Percentiles rank a stretch among this genome's conserved stretches.
Evolutionary conservation across 345 rosid species (phyloP).

Genomic region (Isatis tinctoria): DNA sequence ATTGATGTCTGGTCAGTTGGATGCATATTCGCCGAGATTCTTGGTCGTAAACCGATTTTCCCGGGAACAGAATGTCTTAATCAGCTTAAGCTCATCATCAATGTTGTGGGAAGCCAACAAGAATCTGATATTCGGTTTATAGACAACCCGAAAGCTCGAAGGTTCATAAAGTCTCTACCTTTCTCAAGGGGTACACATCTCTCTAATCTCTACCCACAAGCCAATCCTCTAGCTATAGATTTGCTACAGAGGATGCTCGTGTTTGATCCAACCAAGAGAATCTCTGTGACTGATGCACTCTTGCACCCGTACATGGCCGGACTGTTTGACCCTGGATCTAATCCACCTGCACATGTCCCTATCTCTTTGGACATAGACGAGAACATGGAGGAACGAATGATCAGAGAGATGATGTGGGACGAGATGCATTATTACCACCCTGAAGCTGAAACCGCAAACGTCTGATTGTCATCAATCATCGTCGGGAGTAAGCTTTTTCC

Average conservation of each 20-base stretch:
- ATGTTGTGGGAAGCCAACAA: slow-evolving; percentile 64
- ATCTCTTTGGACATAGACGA: slow-evolving; percentile 62
- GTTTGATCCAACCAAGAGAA: slow-evolving; percentile 73
- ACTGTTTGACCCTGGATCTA: slow-evolving; percentile 52
- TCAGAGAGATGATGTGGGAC: slow-evolving; percentile 79
- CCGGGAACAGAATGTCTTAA: slow-evolving; percentile 80
- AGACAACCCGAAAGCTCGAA: slow-evolving; percentile 63
- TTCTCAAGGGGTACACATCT: slow-evolving; percentile 51
- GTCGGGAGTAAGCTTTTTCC: slow-evolving; percentile 4
- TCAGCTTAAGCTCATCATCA: slow-evolving; percentile 74
- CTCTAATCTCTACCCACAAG: slow-evolving; percentile 53
- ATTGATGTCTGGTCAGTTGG: slow-evolving; percentile 94
- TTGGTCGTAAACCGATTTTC: slow-evolving; percentile 78
- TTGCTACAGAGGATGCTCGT: slow-evolving; percentile 70
- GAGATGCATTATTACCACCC: slow-evolving; percentile 83
- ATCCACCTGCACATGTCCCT: slow-evolving; percentile 71
- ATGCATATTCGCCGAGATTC: slow-evolving; percentile 86
- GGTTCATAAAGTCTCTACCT: slow-evolving; percentile 65
- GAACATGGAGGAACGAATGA: slow-evolving; percentile 46
- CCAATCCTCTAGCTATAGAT: slow-evolving; percentile 77
- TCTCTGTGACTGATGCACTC: slow-evolving; percentile 71
- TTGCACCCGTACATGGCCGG: slow-evolving; percentile 71
- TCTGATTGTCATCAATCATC: slow-evolving; percentile 18
- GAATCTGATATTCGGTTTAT: slow-evolving; percentile 71
- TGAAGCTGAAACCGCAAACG: slow-evolving; percentile 37